Percentiles rank a stretch among this genome's conserved stretches.
Evolutionary conservation across 1,284 basidiomycete genomes (phyloP).

Genomic region (Fomitiporia mediterranea): DNA sequence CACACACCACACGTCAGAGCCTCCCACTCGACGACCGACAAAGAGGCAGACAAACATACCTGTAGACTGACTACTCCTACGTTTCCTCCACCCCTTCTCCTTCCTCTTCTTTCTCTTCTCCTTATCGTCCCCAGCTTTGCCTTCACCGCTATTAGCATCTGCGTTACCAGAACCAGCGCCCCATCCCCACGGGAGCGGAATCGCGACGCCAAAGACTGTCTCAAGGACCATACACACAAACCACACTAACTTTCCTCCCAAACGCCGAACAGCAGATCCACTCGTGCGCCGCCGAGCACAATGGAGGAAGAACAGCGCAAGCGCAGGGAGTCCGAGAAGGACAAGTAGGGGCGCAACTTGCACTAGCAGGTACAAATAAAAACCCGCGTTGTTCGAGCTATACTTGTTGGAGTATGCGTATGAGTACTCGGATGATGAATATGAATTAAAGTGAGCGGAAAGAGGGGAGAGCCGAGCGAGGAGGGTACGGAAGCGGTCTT

Average conservation of each 20-base stretch:
- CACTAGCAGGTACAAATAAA: constrained; percentile 2
- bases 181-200: constrained; percentile 13
- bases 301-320: constrained; percentile 14
- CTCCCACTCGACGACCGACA: neutral
- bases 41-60: constrained; percentile 24
- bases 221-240: constrained; percentile 14
- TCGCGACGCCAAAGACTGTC: constrained; percentile 2
- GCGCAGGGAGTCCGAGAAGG: constrained; percentile 13
- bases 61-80: constrained; percentile 28
- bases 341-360: constrained; percentile 18
- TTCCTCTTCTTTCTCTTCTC: constrained; percentile 29
- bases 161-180: neutral
- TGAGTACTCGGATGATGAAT: neutral
- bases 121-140: neutral
- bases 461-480: neutral
- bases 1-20: neutral
- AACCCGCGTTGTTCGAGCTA: neutral
- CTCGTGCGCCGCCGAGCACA: neutral
- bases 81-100: constrained; percentile 22
- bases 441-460: neutral
- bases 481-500: neutral
- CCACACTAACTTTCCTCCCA: neutral
- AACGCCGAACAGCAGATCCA: too few species aligned
- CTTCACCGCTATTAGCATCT: neutral
- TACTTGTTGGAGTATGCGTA: neutral